A percentile compares a stretch with the other conserved stretches of the same genome.
Conservation (phyloP, 495 filamentous ascomycete species). For the Sporormia fimetaria region DNA sequence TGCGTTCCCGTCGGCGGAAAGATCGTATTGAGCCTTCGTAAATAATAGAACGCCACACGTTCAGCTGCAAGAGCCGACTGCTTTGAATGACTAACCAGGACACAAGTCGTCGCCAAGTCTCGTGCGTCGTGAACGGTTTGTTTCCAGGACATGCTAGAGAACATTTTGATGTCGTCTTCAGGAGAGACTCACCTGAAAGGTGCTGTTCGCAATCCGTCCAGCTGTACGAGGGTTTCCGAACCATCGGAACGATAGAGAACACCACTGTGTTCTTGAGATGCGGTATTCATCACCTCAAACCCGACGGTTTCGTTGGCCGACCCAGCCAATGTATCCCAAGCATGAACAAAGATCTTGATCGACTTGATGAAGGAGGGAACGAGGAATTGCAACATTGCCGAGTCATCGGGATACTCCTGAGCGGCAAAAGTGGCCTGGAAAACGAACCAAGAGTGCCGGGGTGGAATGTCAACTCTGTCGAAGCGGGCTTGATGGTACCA, state of each 20-base stretch:
- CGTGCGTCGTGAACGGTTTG: neutral
- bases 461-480: conserved; percentile 4
- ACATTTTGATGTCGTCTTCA: conserved; percentile 3
- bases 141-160: conserved; percentile 1
- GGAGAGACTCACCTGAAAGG: neutral
- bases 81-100: neutral
- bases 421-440: conserved; percentile 1
- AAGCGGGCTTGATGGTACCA: neutral
- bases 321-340: neutral
- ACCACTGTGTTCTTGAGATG: neutral
- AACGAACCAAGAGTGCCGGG: conserved; percentile 1
- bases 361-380: conserved; percentile 1
- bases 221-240: neutral
- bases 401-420: neutral
- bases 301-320: neutral
- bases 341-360: conserved; percentile 3
- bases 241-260: neutral
- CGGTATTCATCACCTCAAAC: neutral
- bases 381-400: neutral
- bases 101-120: neutral
- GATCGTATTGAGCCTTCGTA: conserved; percentile 1
- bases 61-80: neutral
- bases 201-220: conserved; percentile 1
- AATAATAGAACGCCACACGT: conserved; percentile 3
- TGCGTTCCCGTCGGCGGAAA: neutral